Evolutionary conservation across 2,329 filamentous ascomycete genomes (phyloP), one percentile per base, ranked within the genome.

Genomic region (Rachicladosporium sp.): DNA sequence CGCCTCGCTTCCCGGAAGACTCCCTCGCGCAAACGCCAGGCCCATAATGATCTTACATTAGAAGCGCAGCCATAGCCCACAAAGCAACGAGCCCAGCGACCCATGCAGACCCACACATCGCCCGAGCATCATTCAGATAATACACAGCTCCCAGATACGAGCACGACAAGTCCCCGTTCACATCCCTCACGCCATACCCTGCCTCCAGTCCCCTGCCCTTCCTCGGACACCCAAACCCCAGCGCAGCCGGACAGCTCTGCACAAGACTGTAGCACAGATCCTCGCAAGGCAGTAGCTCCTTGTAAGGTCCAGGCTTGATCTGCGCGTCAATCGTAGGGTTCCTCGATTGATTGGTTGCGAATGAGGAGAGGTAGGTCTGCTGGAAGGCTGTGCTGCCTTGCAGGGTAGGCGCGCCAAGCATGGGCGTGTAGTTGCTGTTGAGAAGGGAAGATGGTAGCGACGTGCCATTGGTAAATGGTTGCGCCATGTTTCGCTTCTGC

Each of bases 191-290:
- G 6, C 72, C 71, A 54, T 78, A 78, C 27, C 69, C 70, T 8
- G 57, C 53, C 47, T 70, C 65, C 37, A 73, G 46, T 35, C 66
- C 69, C 30, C 55, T 55, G 0, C 66, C 66, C 2, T 53, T 50
- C 29, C 54, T 48, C 1, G 91, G 89, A 62, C 91, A 98, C 1
- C 58, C 64, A 52, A 98, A 95, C 0, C 71, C 68, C 50, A 98
- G 65, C 1, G 70, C 62, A 0, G 86, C 72, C 0, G 91, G 89
- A 61, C 91, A 98, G 55, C 75, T 85, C 61, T 82, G 78, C 8
- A 93, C 83, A 1, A 98, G 70, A 39, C 80, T 76, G 57, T 87
- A 91, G 64, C 91, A 98, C 37, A 95, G 64, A 47, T 93, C 82
- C 44, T 83, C 75, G 54, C 89, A 96, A 0, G 91, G 91, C 6